A percentile compares a stretch with the other conserved stretches of the same genome.
These are phyloP conservation scores for Gracilaria domingensis DNA, from an alignment of 23 red algal genomes.

Conservation along the genomic window DNA sequence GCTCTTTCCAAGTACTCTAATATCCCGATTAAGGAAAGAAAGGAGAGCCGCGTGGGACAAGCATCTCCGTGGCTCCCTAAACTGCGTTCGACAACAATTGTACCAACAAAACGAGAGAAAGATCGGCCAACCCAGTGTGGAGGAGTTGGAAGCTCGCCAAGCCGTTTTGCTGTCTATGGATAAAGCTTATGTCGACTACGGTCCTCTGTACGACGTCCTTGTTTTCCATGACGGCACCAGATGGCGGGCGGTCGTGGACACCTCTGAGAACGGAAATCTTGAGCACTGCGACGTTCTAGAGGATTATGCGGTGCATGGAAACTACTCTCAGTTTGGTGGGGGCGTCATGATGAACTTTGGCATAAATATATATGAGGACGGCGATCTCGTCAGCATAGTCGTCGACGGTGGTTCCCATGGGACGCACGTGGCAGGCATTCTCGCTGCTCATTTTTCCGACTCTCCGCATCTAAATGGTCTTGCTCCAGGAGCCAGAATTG, in stretches of 20 bases:
- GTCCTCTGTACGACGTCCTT: conserved; percentile 67
- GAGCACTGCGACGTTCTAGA: conserved; percentile 62
- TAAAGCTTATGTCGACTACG: conserved; percentile 53
- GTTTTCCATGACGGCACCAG: conserved; percentile 66
- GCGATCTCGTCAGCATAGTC: conserved; percentile 63
- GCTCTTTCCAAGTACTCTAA: conserved; percentile 67
- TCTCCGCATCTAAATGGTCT: conserved; percentile 58
- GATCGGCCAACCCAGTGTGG: conserved; percentile 2
- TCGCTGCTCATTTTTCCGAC: conserved; percentile 67
- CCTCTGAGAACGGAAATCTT: conserved; percentile 46
- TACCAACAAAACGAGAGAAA: conserved; percentile 13
- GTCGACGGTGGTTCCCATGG: conserved; percentile 82
- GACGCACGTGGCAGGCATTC: conserved; percentile 84
- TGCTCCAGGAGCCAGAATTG: conserved; percentile 79
- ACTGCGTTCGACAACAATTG: conserved; percentile 37
- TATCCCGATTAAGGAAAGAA: conserved; percentile 58
- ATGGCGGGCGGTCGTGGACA: conserved; percentile 76
- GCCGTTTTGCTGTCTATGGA: conserved; percentile 53
- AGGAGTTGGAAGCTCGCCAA: conserved; percentile 60
- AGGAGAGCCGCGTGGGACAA: conserved; percentile 62
- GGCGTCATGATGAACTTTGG: conserved; percentile 71
- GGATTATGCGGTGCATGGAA: conserved; percentile 50
- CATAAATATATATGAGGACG: conserved; percentile 78
- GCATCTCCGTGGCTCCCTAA: conserved; percentile 23
- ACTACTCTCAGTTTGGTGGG: conserved; percentile 60